Base-by-base conservation (phyloP, 1,284 basidiomycete genomes). In the Ganoderma meredithae region DNA sequence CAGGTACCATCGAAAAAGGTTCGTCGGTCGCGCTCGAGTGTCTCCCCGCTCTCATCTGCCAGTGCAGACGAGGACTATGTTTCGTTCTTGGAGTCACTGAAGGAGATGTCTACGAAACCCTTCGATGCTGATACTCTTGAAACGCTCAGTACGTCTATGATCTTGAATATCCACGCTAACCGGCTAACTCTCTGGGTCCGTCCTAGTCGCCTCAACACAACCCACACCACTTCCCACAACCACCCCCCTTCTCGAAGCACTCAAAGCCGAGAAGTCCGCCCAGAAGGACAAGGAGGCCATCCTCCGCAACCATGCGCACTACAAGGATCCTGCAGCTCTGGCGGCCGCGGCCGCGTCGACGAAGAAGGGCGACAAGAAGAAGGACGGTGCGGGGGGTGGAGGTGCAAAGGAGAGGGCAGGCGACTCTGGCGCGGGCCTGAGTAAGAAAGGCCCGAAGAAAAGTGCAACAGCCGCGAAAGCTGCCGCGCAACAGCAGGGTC, bases 161-260 rank as follows among this genome's bases (percentile, higher is more conserved):
- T 27, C 33, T 39, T 27, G 31, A 22, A 6, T 27, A 31, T 55
- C 64, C 65, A 72, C 7, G 65, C 43, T 56, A 47, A 65, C 55
- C 55, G n/a, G 31, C 44, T 41, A 60, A 49, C 61, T 89, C 87
- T 88, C 71, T 36, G 33, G 8, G 8, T 8, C 8, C 27, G 25
- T 59, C 53, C 31, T 64, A 93, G 91, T 90, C 71, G 86, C 89
- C 0, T 85, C 89, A 3, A 83, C 83, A 4, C 88, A 88, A 71
- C 83, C 86, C 0, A 78, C 83, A 0, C 83, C 88, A 2, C 83
- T 81, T 39, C 92, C 94, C 0, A 95, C 90, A 68, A 92, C 92
- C 0, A 97, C 96, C 0, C 96, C 96, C 0, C 85, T 97, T 31
- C 87, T 98, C 41, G 95, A 96, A 74, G 94, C 95, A 1, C 86